These are phyloP conservation scores for Aspergillus taichungensis DNA, from an alignment of 495 filamentous ascomycete genomes.

Conservation along the genomic window DNA sequence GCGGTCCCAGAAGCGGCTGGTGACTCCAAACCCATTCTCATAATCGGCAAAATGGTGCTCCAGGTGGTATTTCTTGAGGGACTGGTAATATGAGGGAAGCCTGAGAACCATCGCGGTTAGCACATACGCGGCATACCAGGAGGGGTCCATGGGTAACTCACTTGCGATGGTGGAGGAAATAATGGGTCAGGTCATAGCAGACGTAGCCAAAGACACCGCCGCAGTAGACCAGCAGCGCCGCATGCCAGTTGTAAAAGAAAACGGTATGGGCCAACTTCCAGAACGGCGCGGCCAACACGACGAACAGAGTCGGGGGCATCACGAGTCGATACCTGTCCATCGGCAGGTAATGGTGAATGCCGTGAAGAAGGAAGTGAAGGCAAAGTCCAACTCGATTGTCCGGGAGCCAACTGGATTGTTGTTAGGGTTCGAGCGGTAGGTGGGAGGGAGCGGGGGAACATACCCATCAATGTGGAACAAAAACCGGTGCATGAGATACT, in stretches of 20 bases:
- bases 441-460: slow-evolving; percentile 17
- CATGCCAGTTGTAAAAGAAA: slow-evolving; percentile 79
- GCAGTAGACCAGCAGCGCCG: slow-evolving; percentile 67
- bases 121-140: neutral
- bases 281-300: slow-evolving; percentile 79
- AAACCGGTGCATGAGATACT: slow-evolving; percentile 85
- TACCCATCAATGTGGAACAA: slow-evolving; percentile 92
- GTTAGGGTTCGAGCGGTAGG: slow-evolving; percentile 5
- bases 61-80: slow-evolving; percentile 93
- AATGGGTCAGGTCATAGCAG: slow-evolving; percentile 95
- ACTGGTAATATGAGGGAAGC: slow-evolving; percentile 76
- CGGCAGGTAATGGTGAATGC: slow-evolving; percentile 95
- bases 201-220: slow-evolving; percentile 94
- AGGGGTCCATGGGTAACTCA: slow-evolving; percentile 28
- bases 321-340: slow-evolving; percentile 97
- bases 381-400: slow-evolving; percentile 88
- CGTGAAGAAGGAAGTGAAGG: slow-evolving; percentile 88
- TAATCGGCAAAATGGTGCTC: slow-evolving; percentile 95
- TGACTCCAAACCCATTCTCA: slow-evolving; percentile 96
- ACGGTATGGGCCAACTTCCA: slow-evolving; percentile 84
- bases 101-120: slow-evolving; percentile 25
- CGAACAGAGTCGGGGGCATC: slow-evolving; percentile 89
- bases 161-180: slow-evolving; percentile 98
- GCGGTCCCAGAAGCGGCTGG: slow-evolving; percentile 93
- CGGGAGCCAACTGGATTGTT: slow-evolving; percentile 59